Base-by-base conservation (phyloP, 106 monocot species). In the Cymbidium sinense region DNA sequence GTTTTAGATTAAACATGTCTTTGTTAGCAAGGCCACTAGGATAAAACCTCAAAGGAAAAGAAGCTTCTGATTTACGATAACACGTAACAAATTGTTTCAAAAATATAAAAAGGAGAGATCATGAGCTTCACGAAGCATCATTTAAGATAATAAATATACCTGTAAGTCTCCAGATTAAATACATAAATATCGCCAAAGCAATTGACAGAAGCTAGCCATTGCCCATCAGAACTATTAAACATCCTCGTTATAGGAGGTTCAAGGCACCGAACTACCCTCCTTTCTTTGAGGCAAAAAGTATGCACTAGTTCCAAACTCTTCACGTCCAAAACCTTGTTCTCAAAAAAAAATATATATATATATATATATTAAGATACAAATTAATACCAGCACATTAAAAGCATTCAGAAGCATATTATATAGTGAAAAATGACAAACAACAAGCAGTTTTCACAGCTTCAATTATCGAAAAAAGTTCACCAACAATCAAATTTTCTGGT, bases 131-230 rank as follows among this genome's bases (percentile, higher is more conserved):
- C 36, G 5, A 71, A 21, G 21, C 29, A 39, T 54, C 17, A 43
- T n/a, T 50, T n/a, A 43, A 39, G 70, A 34, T 21, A 34, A 15
- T 1, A 39, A 71, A 70, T 62, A 30, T 75, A 95, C 98, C 90
- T 94, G 39, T 90, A 75, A 55, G 76, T 89, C 83, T 99, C 98
- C 12, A 99, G 84, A 73, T 95, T 92, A 77, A 99, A 95, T 73
- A 99, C 51, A 70, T 99, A 95, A 43, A 99, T 92, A 78, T 99
- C 98, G 65, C 98, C 98, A 82, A 84, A 94, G 78, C 92, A 99
- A 83, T 90, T 99, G 80, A 87, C 71, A 33, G 98, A 90, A 76
- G 92, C 94, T 70, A 99, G 69, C 98, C 98, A 99, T 82, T 99
- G 91, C 28, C 94, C 94, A 79, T 99, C 92, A 21, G 79, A 76